phyloP scores from a whole-genome alignment of 441 rosid genomes.

The Sinapis alba region DNA sequence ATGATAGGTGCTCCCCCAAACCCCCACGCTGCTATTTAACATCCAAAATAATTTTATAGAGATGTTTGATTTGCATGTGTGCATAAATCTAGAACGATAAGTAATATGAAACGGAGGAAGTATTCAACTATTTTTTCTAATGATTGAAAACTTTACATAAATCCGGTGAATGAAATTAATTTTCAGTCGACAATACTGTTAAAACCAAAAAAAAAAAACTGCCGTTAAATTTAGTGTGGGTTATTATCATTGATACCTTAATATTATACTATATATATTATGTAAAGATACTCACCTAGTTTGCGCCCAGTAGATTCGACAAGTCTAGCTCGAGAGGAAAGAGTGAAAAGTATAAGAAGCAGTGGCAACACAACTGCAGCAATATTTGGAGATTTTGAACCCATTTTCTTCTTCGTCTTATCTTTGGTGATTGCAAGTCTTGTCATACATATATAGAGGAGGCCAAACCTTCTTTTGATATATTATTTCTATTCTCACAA shows the following conservation, averaged over 20 bases:
- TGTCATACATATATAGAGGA: conserved; percentile 13
- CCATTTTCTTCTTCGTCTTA: not conserved
- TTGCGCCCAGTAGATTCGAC: conserved; percentile 25
- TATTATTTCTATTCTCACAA: not conserved
- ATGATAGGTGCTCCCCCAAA: not conserved
- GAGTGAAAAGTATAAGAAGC: conserved; percentile 15
- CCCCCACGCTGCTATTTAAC: not conserved
- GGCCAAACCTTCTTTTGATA: not conserved
- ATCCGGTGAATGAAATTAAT: not conserved
- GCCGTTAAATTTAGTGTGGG: not conserved
- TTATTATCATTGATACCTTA: not conserved
- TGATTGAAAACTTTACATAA: not conserved
- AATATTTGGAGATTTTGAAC: conserved; percentile 6
- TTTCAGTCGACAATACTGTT: not conserved
- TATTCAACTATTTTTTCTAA: not conserved
- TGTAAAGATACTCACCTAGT: conserved; percentile 17
- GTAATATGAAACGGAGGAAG: too few relatives aligned
- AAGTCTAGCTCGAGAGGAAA: conserved; percentile 24
- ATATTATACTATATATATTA: not conserved
- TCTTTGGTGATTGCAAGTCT: not conserved
- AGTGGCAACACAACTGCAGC: conserved; percentile 22
- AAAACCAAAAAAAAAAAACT: not conserved
- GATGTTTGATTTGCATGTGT: not conserved
- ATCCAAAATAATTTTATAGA: not conserved
- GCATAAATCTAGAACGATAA: too few relatives aligned